Evolutionary conservation across 805 yeast species (phyloP).

Genomic region (Grigorovia transvaalensis): DNA sequence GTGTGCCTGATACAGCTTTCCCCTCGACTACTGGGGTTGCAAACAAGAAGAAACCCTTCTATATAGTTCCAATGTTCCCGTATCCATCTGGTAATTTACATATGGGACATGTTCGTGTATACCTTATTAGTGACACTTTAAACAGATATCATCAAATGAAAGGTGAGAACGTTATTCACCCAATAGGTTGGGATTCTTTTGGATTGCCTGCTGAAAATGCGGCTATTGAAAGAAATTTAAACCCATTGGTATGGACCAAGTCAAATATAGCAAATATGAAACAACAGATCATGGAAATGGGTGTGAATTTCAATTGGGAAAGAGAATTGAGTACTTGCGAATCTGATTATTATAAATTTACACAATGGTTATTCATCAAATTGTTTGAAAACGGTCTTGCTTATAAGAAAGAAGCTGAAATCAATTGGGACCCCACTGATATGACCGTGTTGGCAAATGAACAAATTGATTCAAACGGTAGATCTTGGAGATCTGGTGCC

Average conservation of each 20-base stretch:
- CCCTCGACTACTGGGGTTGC: too few relatives aligned
- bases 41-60: constrained; percentile 22
- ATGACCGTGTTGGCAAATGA: constrained; percentile 92
- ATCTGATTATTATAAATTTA: constrained; percentile 85
- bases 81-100: constrained; percentile 92
- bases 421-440: constrained; percentile 97
- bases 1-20: constrained; percentile 4
- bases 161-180: constrained; percentile 77
- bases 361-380: constrained; percentile 74
- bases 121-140: constrained; percentile 78
- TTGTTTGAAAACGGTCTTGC: constrained; percentile 72
- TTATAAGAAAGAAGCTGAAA: constrained; percentile 74
- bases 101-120: constrained; percentile 90
- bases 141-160: constrained; percentile 67
- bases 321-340: constrained; percentile 77
- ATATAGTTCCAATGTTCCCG: constrained; percentile 83
- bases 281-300: constrained; percentile 64
- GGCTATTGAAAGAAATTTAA: constrained; percentile 73
- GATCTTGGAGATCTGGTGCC: constrained; percentile 97
- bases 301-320: constrained; percentile 90
- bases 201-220: constrained; percentile 98
- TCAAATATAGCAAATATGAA: constrained; percentile 79
- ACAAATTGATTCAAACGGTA: constrained; percentile 85
- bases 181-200: constrained; percentile 99
- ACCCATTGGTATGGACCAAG: constrained; percentile 78